Evolutionary conservation across 352 stramenopile genomes (phyloP).

Genomic region (Globisporangium cystogenes): DNA sequence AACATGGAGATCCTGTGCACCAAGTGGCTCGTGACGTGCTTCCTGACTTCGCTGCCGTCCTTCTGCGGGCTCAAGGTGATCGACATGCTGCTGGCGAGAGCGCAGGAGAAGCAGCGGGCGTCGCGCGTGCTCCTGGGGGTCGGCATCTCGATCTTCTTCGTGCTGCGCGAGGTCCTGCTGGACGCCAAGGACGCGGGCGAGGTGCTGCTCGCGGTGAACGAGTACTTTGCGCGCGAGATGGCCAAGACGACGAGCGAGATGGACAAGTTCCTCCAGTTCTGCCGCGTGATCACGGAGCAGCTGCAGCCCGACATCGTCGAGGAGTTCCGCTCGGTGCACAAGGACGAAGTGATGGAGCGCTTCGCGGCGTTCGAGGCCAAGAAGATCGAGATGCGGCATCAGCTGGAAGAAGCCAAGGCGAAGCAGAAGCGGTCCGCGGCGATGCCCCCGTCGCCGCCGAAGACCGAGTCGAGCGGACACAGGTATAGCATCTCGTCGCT

Average conservation of each 20-base stretch:
- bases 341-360: conserved; percentile 77
- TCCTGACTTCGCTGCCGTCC: conserved; percentile 63
- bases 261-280: conserved; percentile 66
- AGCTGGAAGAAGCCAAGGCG: conserved; percentile 63
- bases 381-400: conserved; percentile 82
- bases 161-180: conserved; percentile 43
- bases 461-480: conserved; percentile 28
- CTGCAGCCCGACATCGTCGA: conserved; percentile 67
- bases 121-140: conserved; percentile 70
- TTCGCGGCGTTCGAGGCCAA: conserved; percentile 77
- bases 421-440: conserved; percentile 34
- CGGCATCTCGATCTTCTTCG: conserved; percentile 77
- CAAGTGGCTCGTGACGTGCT: conserved; percentile 86
- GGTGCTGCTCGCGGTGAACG: conserved; percentile 71
- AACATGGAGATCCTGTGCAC: conserved; percentile 89
- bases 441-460: conserved; percentile 50
- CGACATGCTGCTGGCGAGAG: conserved; percentile 65
- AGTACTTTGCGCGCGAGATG: conserved; percentile 71
- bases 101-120: conserved; percentile 53
- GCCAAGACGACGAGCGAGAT: conserved; percentile 62
- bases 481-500: conserved; percentile 38
- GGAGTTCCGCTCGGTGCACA: conserved; percentile 67
- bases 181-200: conserved; percentile 75
- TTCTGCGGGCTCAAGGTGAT: conserved; percentile 76
- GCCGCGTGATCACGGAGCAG: conserved; percentile 59